Evolutionary conservation across 805 yeast species (phyloP).

Genomic region (Sugiyamaella marilandica): DNA sequence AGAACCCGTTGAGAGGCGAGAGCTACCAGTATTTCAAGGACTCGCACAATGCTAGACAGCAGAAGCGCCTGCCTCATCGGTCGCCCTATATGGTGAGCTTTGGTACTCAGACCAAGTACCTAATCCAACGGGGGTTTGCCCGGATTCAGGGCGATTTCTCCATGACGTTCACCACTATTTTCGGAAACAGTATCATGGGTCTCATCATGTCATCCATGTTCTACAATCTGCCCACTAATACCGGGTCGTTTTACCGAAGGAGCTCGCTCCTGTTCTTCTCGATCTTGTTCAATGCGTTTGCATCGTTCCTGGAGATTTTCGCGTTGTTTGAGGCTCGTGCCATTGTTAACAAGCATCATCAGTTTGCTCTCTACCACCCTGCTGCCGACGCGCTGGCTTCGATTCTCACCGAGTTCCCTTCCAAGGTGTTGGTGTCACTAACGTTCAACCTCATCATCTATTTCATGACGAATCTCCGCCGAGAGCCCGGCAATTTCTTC

Average conservation of each 20-base stretch:
- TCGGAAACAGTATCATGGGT: constrained; percentile 48
- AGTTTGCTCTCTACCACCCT: constrained; percentile 55
- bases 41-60: constrained; percentile 30
- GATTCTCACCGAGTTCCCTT: constrained; percentile 54
- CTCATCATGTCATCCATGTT: constrained; percentile 55
- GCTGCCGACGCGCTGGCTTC: constrained; percentile 62
- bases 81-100: constrained; percentile 42
- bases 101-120: constrained; percentile 44
- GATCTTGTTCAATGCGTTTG: constrained; percentile 42
- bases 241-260: constrained; percentile 51
- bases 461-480: constrained; percentile 50
- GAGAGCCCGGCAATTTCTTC: constrained; percentile 53
- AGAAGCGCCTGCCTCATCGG: constrained; percentile 29
- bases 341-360: constrained; percentile 55
- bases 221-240: constrained; percentile 44
- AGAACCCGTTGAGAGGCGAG: constrained; percentile 25
- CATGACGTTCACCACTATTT: constrained; percentile 39
- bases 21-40: constrained; percentile 24
- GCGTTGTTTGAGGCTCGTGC: constrained; percentile 45
- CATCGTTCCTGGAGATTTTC: constrained; percentile 43
- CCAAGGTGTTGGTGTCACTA: constrained; percentile 41
- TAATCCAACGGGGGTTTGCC: constrained; percentile 48
- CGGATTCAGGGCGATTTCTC: constrained; percentile 49
- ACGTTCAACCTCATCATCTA: constrained; percentile 47
- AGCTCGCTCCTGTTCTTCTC: constrained; percentile 61